Base-by-base conservation (phyloP, 2,329 filamentous ascomycete genomes). In the Cercospora nicotianae region DNA sequence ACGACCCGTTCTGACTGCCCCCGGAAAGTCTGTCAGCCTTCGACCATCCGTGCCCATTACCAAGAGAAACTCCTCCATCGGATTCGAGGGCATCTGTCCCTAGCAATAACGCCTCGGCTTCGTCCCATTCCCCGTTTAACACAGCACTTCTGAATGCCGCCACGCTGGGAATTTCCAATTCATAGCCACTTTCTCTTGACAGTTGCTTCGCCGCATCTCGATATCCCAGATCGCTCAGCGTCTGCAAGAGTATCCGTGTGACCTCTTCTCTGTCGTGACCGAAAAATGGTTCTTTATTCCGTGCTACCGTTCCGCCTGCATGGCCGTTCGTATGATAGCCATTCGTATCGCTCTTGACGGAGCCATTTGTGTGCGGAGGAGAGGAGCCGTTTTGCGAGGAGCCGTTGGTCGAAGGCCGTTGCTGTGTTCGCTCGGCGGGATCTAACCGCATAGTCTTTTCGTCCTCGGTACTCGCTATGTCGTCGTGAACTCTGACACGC, bases 241-340 rank as follows among this genome's bases (percentile, higher is more conserved):
- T 91, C 80, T 99, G 95, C 75, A 99, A 95, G 74, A 99, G 81
- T 71, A 98, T 91, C 64, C 95, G 86, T 5, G 94, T 96, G 55
- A 98, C 90, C 81, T 99, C 94, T 83, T 97, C 93, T 77, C 93
- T 88, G 77, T 95, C 88, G 77, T 98, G 94, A 18, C 93, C 94
- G 76, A 89, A 90, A 79, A 96, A 98, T 36, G 83, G 82, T 30
- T 79, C 74, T 20, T 76, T 67, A 48, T 73, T 74, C 26, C 75
- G 75, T 51, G 59, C 60, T 66, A 68, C 67, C 64, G 71, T 65
- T 12, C 63, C 68, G 20, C 67, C 69, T 20, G 51, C 55, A 57
- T 74, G 70, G 16, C 81, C 81, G 70, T 83, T 83, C 2, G 79
- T 77, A 68, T 80, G 79, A 31, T 77, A 78, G 65, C 81, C 81